Evolutionary conservation across 345 rosid genomes (phyloP).

Genomic region (Salix caprea): DNA sequence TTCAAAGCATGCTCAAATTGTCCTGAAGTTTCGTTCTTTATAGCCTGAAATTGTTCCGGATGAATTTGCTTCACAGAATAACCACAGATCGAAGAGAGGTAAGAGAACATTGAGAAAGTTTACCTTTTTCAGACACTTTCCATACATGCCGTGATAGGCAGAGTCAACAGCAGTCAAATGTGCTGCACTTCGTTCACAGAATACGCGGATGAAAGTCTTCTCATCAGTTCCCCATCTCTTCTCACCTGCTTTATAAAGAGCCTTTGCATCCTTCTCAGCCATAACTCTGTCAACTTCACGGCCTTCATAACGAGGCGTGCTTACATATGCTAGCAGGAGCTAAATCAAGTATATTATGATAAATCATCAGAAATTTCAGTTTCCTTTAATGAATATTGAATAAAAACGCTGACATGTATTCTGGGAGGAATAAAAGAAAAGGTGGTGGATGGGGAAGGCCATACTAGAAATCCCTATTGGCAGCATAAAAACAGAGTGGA

Average conservation of each 20-base stretch:
- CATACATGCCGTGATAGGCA: conserved; percentile 45
- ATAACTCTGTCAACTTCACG: conserved; percentile 38
- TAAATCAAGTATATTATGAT: conserved; percentile 17
- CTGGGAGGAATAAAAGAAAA: not conserved
- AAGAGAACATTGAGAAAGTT: not conserved
- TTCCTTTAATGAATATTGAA: not conserved
- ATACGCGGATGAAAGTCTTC: conserved; percentile 48
- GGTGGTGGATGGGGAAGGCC: too few relatives aligned
- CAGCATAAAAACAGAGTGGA: not conserved
- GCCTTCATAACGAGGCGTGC: conserved; percentile 50
- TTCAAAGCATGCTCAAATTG: conserved; percentile 44
- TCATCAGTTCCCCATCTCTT: conserved; percentile 69
- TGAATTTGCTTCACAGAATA: not conserved
- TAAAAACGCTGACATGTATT: not conserved
- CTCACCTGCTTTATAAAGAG: conserved; percentile 64
- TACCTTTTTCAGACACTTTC: conserved; percentile 55
- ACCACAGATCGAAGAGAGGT: not conserved
- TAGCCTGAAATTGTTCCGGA: conserved; percentile 35
- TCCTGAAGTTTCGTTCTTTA: conserved; percentile 65
- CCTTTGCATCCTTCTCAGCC: conserved; percentile 48
- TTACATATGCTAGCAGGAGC: conserved; percentile 54
- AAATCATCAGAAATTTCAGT: conserved; percentile 1
- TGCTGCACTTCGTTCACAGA: conserved; percentile 54
- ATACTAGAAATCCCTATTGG: not conserved
- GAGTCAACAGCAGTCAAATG: conserved; percentile 48